Evolutionary conservation across 2,329 filamentous ascomycete genomes (phyloP).

Genomic region (Emericellopsis cladophorae): DNA sequence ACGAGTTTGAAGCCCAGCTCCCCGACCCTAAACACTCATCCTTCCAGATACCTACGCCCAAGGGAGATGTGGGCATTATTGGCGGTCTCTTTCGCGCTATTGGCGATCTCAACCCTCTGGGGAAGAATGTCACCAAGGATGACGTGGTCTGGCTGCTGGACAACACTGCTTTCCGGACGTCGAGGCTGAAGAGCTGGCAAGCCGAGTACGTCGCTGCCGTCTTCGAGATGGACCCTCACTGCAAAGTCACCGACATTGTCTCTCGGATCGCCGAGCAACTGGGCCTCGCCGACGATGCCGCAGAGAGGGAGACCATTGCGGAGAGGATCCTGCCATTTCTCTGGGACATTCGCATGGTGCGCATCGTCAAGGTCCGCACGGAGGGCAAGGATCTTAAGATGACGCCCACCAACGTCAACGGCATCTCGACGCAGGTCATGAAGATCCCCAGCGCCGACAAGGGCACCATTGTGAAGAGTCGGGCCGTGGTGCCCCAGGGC

Average conservation of each 20-base stretch:
- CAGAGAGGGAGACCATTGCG: conserved; percentile 46
- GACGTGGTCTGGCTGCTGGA: conserved; percentile 84
- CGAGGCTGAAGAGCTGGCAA: conserved; percentile 46
- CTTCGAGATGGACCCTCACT: conserved; percentile 60
- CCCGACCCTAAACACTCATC: conserved; percentile 14
- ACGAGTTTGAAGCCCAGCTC: conserved; percentile 35
- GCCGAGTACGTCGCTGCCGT: conserved; percentile 76
- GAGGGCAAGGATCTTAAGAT: conserved; percentile 36
- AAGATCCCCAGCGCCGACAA: conserved; percentile 32
- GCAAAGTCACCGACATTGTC: conserved; percentile 54
- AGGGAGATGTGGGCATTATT: conserved; percentile 7
- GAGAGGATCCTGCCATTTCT: conserved; percentile 65
- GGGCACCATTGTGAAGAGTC: conserved; percentile 31
- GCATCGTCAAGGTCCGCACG: conserved; percentile 53
- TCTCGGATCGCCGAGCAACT: conserved; percentile 57
- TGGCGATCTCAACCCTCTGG: conserved; percentile 42
- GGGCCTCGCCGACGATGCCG: conserved; percentile 49
- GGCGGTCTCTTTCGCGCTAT: conserved; percentile 34
- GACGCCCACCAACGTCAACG: conserved; percentile 59
- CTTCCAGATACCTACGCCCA: conserved; percentile 9
- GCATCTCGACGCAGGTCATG: conserved; percentile 55
- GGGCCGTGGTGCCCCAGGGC: conserved; percentile 35
- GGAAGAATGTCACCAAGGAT: conserved; percentile 43
- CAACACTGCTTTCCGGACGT: conserved; percentile 64
- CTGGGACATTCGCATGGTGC: conserved; percentile 59